These are phyloP conservation scores for Porpolomopsis calyptriformis DNA, from an alignment of 768 basidiomycete genomes.

Conservation along the genomic window DNA sequence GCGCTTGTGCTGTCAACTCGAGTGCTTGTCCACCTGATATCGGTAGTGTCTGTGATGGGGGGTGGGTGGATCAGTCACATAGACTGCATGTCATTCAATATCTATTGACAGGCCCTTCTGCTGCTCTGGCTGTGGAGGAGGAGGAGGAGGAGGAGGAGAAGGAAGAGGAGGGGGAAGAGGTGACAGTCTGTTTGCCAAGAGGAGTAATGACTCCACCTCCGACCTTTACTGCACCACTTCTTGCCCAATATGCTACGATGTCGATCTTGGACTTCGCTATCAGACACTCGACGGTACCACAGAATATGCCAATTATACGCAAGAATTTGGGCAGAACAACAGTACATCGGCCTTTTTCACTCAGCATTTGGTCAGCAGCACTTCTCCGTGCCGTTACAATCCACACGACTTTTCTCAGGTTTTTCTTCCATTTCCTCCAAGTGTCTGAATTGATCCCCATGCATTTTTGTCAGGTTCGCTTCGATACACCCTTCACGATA, in stretches of 20 bases:
- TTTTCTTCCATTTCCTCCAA: neutral
- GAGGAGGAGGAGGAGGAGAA: no score
- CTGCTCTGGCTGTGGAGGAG: conserved; percentile 12
- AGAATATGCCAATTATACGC: conserved; percentile 2
- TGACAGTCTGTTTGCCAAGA: no score
- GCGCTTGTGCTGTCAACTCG: conserved; percentile 6
- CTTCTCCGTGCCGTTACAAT: conserved; percentile 13
- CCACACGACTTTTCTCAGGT: conserved; percentile 10
- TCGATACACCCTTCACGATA: conserved; percentile 10
- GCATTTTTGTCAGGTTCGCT: conserved; percentile 1
- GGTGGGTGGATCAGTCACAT: no score
- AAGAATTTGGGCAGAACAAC: conserved; percentile 12
- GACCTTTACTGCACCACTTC: conserved; percentile 7
- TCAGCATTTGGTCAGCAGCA: conserved; percentile 8
- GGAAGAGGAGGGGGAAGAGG: no score
- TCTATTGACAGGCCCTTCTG: conserved; percentile 13
- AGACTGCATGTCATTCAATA: no score
- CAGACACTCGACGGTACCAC: neutral
- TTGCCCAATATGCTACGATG: conserved; percentile 12
- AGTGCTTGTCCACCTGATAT: conserved; percentile 8
- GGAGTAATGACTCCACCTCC: conserved; percentile 1
- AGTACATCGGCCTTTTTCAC: conserved; percentile 8
- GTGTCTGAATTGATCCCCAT: neutral
- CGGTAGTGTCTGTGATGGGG: conserved; percentile 12
- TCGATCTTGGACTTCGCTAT: conserved; percentile 9